Evolutionary conservation across 2,329 filamentous ascomycete genomes (phyloP), one percentile per base, ranked within the genome.

Genomic region (Penicillium sp.): DNA sequence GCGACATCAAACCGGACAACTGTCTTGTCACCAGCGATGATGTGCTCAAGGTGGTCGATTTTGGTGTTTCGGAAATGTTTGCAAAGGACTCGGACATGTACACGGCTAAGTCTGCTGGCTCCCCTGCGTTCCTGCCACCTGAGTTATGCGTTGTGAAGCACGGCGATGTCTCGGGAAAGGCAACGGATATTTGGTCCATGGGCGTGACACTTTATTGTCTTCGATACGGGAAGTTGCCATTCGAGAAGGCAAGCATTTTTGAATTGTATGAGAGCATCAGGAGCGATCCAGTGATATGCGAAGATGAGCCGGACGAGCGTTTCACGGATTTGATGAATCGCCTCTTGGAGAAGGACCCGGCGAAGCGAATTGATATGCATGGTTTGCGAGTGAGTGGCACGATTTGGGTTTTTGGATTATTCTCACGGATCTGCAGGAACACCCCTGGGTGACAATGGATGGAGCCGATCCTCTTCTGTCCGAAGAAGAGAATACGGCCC

Each of bases 1-100:
- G 94, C 51, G 94, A 99, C 68, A 97, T 99, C 77, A 99, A 99
- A 75, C 94, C 94, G 0, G 94, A 97, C 73, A 99, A 99, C 65
- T 88, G 96, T 51, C 82, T 99, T 7, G 79, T 99, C 37, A 96
- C 92, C 0, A 84, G 88, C 33, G 92, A 97, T 53, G 89, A 97
- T 66, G 86, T 96, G n/a, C 83, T 99, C 50, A 99, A 97, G 73
- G 89, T 99, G 61, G 92, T 96, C 50, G 94, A 97, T 73, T 99
- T 99, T 79, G 94, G 94, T n/a, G 94, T 97, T 7, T 97, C 93
- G 1, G 93, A 99, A 70, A 97, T 99, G 87, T 99, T 99, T 65
- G 89, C 93, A 69, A 96, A 95, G 71, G 81, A 89, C 54, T 85
- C 83, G 2, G 83, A 90, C 44, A 97, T 97, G 94, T 87, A 86